Evolutionary conservation across 202 grass and related monocot species (phyloP).

Genomic region (Zizania palustris): DNA sequence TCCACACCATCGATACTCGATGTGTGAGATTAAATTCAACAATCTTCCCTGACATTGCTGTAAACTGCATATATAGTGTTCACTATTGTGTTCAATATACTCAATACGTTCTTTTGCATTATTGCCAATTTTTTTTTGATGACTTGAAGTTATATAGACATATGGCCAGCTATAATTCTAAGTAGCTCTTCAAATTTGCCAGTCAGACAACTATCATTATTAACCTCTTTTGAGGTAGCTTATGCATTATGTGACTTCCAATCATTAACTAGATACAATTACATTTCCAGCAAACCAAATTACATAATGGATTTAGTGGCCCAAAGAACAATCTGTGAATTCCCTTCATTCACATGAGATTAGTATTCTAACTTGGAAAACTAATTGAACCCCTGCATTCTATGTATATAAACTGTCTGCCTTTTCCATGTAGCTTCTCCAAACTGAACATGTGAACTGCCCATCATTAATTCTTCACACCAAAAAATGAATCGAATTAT

Average conservation of each 20-base stretch:
- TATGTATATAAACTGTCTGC: slow-evolving; percentile 14
- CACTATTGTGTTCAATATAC: slow-evolving; percentile 14
- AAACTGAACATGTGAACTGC: slow-evolving; percentile 26
- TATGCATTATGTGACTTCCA: slow-evolving; percentile 9
- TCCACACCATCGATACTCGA: too few relatives aligned
- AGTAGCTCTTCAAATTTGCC: slow-evolving; percentile 9
- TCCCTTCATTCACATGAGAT: slow-evolving; percentile 27
- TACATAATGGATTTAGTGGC: slow-evolving; percentile 26
- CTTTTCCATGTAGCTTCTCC: slow-evolving; percentile 38
- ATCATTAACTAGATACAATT: slow-evolving; percentile 20
- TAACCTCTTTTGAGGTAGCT: slow-evolving; percentile 34
- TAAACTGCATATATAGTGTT: slow-evolving; percentile 11
- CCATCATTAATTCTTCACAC: slow-evolving; percentile 33
- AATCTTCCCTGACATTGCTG: background rate
- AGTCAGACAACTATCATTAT: slow-evolving; percentile 19
- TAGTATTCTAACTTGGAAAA: slow-evolving; percentile 20
- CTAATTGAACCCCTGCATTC: slow-evolving; percentile 35
- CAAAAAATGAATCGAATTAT: slow-evolving; percentile 53
- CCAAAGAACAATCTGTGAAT: slow-evolving; percentile 25
- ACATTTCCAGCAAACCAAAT: slow-evolving; percentile 37
- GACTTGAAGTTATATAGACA: slow-evolving; percentile 14
- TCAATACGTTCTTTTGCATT: slow-evolving; percentile 29
- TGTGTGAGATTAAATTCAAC: too few relatives aligned
- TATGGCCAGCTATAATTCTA: slow-evolving; percentile 13
- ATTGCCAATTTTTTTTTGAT: slow-evolving; percentile 11